Evolutionary conservation across 495 filamentous ascomycete species (phyloP).

Genomic region (Lentithecium fluviatile): DNA sequence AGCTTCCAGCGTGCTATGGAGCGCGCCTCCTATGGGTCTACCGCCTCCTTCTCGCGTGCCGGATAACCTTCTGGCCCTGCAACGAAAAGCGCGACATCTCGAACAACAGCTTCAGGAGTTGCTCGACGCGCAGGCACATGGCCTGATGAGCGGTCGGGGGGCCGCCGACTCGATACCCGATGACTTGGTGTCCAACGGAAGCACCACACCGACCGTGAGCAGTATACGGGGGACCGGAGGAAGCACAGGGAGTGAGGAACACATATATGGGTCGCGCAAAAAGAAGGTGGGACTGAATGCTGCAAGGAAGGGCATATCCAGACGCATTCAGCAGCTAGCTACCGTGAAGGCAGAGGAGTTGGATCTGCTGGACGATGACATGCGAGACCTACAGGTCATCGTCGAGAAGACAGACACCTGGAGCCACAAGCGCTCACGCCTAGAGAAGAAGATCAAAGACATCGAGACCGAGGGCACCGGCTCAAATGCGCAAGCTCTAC

Average conservation of each 20-base stretch:
- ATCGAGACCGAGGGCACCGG: slow-evolving; percentile 51
- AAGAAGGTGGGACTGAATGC: slow-evolving; percentile 58
- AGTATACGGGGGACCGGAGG: slow-evolving; percentile 37
- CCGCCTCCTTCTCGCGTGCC: slow-evolving; percentile 27
- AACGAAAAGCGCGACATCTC: slow-evolving; percentile 59
- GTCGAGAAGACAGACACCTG: slow-evolving; percentile 62
- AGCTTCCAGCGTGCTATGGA: slow-evolving; percentile 26
- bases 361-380: slow-evolving; percentile 56
- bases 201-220: slow-evolving; percentile 49
- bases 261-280: slow-evolving; percentile 55
- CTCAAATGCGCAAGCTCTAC: slow-evolving; percentile 35
- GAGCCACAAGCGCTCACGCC: slow-evolving; percentile 50
- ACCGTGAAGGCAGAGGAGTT: slow-evolving; percentile 71
- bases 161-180: slow-evolving; percentile 35
- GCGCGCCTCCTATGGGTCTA: slow-evolving; percentile 5
- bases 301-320: slow-evolving; percentile 69
- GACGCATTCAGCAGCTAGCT: slow-evolving; percentile 69
- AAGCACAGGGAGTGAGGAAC: slow-evolving; percentile 34
- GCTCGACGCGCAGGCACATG: slow-evolving; percentile 81
- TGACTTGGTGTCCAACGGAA: slow-evolving; percentile 50
- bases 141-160: slow-evolving; percentile 56
- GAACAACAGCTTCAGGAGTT: slow-evolving; percentile 74
- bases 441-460: slow-evolving; percentile 51
- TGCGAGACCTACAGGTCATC: slow-evolving; percentile 57
- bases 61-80: slow-evolving; percentile 44